phyloP scores from a whole-genome alignment of 116 monocot species.

The Iris pallida region DNA sequence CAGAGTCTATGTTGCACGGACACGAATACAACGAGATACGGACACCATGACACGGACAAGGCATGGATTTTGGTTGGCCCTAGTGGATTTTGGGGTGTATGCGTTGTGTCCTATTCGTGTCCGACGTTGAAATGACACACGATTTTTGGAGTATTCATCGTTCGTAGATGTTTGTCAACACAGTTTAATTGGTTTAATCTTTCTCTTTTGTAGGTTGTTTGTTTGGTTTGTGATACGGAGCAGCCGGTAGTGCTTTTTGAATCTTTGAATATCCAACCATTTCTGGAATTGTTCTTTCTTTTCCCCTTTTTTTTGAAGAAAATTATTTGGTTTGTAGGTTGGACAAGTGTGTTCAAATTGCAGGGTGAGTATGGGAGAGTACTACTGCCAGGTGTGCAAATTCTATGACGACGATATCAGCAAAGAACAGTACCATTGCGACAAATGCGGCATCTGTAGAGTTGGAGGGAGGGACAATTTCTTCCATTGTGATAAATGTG shows the following conservation, averaged over 20 bases:
- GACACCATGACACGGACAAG: too few species aligned
- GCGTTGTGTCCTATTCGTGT: too few species aligned
- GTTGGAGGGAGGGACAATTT: constrained; percentile 48
- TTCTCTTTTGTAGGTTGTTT: constrained; percentile 34
- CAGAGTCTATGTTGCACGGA: too few species aligned
- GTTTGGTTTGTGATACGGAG: constrained; percentile 49
- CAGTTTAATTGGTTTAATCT: not conserved
- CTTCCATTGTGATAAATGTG: constrained; percentile 52
- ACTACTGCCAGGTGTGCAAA: constrained; percentile 51
- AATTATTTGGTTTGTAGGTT: constrained; percentile 20
- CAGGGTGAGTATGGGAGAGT: constrained; percentile 56
- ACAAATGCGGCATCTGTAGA: constrained; percentile 56
- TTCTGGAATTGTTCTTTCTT: not conserved
- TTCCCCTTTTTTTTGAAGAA: not conserved
- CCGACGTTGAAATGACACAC: too few species aligned
- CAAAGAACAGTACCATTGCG: constrained; percentile 44
- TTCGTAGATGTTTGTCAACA: too few species aligned
- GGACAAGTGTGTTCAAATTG: constrained; percentile 38
- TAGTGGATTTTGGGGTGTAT: too few species aligned
- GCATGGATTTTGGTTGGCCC: too few species aligned
- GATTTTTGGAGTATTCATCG: too few species aligned
- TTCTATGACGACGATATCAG: constrained; percentile 44
- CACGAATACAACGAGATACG: too few species aligned
- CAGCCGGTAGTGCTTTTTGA: constrained; percentile 28
- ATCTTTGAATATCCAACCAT: not conserved